Evolutionary conservation across 2,329 filamentous ascomycete species (phyloP), one percentile per base, ranked within the genome.

Genomic region (Myriosclerotinia curreyana): DNA sequence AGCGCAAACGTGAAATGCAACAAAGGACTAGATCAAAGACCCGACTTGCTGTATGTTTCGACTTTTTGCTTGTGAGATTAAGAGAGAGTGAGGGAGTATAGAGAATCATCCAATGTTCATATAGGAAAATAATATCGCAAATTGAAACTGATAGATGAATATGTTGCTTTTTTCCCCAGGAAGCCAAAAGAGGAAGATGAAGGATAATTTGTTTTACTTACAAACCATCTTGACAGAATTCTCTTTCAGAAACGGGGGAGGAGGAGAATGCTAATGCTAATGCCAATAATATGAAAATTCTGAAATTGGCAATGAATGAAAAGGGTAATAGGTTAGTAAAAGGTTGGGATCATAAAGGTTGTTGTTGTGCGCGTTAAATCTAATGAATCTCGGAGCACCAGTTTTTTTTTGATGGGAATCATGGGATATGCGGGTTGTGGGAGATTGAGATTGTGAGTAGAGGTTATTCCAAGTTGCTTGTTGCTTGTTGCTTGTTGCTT

Each of bases 161-260:
- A 58, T 46, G 20, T 52, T 48, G n/a, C n/a, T n/a, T n/a, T n/a
- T n/a, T n/a, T n/a, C n/a, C n/a, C 60, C 25, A 46, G 1, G 40
- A 15, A n/a, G 8, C 77, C 76, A 5, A 51, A 52, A n/a, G 60
- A 54, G 52, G 15, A 28, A 34, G 44, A 49, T 22, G 11, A n/a
- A 31, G 38, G 51, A 56, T 56, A 56, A 56, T 44, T 62, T 46
- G 49, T 40, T 46, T n/a, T 25, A 69, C 68, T 69, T 65, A 69
- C 68, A 67, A 48, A 68, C 64, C 68, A 69, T 69, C 64, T 66
- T 69, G 62, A 64, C 65, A 64, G 17, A 48, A 15, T 36, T 50
- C 28, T 46, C 40, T 34, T 14, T 36, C 11, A 25, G 12, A 58
- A 12, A 58, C 0, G 2, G 9, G 2, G 9, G 46, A 14, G 15